Base-by-base conservation (phyloP, 495 filamentous ascomycete species). In the Thermochaetoides thermophila region DNA sequence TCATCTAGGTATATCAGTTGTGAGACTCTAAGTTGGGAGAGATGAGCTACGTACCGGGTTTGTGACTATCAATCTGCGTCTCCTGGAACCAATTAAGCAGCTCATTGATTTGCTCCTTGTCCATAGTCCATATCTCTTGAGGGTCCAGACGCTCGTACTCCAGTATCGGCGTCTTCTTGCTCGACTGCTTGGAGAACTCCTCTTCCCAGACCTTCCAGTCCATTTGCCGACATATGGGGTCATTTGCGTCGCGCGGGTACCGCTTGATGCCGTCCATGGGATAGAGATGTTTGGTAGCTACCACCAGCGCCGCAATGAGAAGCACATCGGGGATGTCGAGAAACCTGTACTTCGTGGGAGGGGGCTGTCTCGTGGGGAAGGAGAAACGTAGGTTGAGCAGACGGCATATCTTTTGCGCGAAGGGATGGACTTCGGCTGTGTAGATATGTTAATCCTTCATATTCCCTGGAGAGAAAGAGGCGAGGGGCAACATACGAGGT, bases 21-120 rank as follows among this genome's bases (percentile, higher is more conserved):
- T 10, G 11, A 14, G 1, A 11, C 22, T 28, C 10, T 4, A 7
- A 17, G 17, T 17, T 17, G 4, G 3, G 5, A 20, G 18, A 25
- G 6, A 15, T 12, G 7, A 15, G 4, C 12, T 17, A 36, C 46
- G 34, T 49, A 69, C 66, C 56, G 41, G 56, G 59, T 5, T 52
- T 47, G 13, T 59, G 51, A 9, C 46, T 44, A 12, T 68, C 56
- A 34, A 79, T 47, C 70, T 76, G 91, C 18, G 62, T 83, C 42
- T 69, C 67, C 49, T 87, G 77, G 46, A 82, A 92, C 81, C 82
- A 95, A 51, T 86, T 74, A 64, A 97, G 63, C 38, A 92, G 92
- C 31, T 79, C 69, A 40, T 89, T 78, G 32, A 95, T 50, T 38
- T 91, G 71, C 7, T 60, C 48, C 12, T 65, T 62, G 1, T 57